phyloP scores from a whole-genome alignment of 202 grass and related monocot genomes.

The Schoenoplectus tabernaemontani region DNA sequence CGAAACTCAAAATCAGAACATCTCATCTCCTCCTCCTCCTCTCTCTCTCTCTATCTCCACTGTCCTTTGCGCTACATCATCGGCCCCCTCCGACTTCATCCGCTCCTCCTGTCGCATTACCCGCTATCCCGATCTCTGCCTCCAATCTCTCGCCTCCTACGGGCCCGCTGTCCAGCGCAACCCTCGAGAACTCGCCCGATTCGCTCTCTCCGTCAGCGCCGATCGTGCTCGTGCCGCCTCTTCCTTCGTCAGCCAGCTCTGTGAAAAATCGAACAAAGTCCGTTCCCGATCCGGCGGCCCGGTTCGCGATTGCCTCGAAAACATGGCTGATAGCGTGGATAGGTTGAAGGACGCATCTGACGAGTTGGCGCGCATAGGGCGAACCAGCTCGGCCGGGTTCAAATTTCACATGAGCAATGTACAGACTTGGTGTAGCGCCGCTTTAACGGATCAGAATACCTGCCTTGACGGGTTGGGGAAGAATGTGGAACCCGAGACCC shows the following conservation, averaged over 20 bases:
- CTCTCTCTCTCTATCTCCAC: slow-evolving; percentile 27
- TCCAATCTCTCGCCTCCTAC: slow-evolving; percentile 64
- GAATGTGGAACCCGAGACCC: slow-evolving; percentile 41
- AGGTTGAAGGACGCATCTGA: slow-evolving; percentile 52
- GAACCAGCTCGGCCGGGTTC: slow-evolving; percentile 44
- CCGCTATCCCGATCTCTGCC: slow-evolving; percentile 72
- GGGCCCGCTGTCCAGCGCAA: slow-evolving; percentile 21
- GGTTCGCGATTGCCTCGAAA: slow-evolving; percentile 74
- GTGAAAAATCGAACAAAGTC: background rate
- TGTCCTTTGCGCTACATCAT: background rate
- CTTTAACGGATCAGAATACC: slow-evolving; percentile 94
- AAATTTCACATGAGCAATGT: slow-evolving; percentile 88
- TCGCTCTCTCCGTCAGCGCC: slow-evolving; percentile 59
- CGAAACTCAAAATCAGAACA: background rate
- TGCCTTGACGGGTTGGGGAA: slow-evolving; percentile 69
- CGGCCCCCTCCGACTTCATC: slow-evolving; percentile 40
- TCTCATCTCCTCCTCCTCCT: background rate
- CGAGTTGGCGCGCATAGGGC: slow-evolving; percentile 40
- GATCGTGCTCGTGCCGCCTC: slow-evolving; percentile 62
- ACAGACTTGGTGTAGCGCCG: slow-evolving; percentile 92
- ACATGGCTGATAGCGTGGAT: slow-evolving; percentile 85
- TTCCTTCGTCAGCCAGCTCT: slow-evolving; percentile 38
- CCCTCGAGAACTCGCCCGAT: slow-evolving; percentile 62
- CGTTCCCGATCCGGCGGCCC: slow-evolving; percentile 25
- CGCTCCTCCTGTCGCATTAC: slow-evolving; percentile 60